Evolutionary conservation across 2,329 filamentous ascomycete genomes (phyloP), one percentile per base, ranked within the genome.

Genomic region (Phyllosticta capitalensis): DNA sequence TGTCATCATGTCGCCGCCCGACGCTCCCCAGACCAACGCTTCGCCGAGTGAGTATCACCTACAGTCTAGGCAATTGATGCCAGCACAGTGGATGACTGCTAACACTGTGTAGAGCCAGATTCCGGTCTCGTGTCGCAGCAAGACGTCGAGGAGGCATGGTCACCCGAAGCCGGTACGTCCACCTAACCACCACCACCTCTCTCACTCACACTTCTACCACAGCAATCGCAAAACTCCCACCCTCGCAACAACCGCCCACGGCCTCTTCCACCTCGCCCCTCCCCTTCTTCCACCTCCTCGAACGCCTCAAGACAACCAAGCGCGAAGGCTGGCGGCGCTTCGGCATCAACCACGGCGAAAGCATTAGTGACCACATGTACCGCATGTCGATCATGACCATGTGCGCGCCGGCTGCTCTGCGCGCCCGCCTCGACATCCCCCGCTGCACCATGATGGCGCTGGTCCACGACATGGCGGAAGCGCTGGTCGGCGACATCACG

Each of bases 351-450:
- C 64, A 75, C 61, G 88, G 90, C 71, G 94, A 99, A 75, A 95
- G 90, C 1, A 96, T 99, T 70, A 83, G 90, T 58, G 94, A 99
- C 77, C 94, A 99, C 81, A 99, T 99, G 94, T 99, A 97, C 76
- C 91, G 94, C 76, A 99, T 99, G 94, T 90, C 92, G 55, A 83
- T 99, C 66, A 90, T 99, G 73, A 91, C 90, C 64, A 89, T 99
- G 86, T 83, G 96, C 64, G 91, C 90, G 2, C 92, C 94, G 1
- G 81, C 89, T 0, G 76, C 87, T 1, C 83, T 96, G 10, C 80
- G 85, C 2, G 75, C 83, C 0, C 82, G 82, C 48, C 79, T 97
- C 68, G 88, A 97, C 71, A 81, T 96, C 48, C 75, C 82, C 24
- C 87, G 86, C 66, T 99, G 94, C 79, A 92, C 90, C 67, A 90